phyloP scores from a whole-genome alignment of 164 flowering plant genomes.

The Paratinospora sagittata region DNA sequence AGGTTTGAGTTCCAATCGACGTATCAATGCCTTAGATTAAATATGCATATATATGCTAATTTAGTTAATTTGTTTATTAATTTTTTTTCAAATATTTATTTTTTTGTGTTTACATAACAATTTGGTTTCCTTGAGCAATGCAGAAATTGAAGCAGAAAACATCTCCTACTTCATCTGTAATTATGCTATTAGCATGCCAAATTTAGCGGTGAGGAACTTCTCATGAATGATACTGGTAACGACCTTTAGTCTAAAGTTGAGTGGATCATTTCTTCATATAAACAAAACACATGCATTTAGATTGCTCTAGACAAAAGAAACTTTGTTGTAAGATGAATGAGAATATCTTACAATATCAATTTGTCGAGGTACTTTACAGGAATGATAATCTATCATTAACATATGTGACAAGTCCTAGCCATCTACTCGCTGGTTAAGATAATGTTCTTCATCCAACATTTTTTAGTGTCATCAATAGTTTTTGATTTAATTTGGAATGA shows the following conservation, averaged over 20 bases:
- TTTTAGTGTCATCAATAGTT: too few species aligned
- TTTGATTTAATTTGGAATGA: too few species aligned
- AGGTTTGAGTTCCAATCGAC: not conserved
- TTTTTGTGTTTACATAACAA: not conserved
- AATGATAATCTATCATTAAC: too few species aligned
- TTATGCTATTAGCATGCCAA: conserved; percentile 50
- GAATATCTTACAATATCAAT: too few species aligned
- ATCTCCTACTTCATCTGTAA: conserved; percentile 48
- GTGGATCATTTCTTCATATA: conserved; percentile 14
- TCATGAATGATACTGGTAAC: conserved; percentile 45
- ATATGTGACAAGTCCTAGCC: too few species aligned
- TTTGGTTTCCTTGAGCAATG: conserved; percentile 17
- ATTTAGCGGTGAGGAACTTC: conserved; percentile 81
- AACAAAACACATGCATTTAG: conserved; percentile 10
- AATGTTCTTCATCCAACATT: too few species aligned
- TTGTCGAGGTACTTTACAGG: too few species aligned
- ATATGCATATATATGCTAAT: not conserved
- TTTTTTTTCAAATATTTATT: not conserved
- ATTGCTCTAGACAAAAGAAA: not conserved
- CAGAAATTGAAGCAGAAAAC: conserved; percentile 47
- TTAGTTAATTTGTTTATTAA: too few species aligned
- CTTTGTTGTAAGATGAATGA: too few species aligned
- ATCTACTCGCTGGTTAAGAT: too few species aligned
- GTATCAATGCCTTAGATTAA: not conserved
- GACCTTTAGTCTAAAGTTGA: conserved; percentile 20